Evolutionary conservation across 225 moss, liverwort and hornwort genomes (phyloP).

Genomic region (Bryum argenteum): DNA sequence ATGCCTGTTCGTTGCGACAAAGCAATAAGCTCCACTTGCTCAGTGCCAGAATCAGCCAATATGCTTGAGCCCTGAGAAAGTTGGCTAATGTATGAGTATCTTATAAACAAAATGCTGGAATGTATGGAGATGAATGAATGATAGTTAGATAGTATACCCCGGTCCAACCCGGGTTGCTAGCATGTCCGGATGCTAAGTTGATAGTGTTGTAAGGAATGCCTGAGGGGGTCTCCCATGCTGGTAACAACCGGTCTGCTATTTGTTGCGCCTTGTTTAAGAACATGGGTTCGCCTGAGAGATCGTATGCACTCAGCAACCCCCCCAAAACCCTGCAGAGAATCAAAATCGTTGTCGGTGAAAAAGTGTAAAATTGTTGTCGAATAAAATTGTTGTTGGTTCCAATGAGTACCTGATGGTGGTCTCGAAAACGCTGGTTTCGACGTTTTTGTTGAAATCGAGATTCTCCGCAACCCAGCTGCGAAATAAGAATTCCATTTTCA

Average conservation of each 20-base stretch:
- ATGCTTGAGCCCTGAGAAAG: slow-evolving; percentile 71
- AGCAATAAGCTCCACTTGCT: slow-evolving; percentile 89
- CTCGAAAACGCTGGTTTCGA: slow-evolving; percentile 93
- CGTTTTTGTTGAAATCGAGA: slow-evolving; percentile 79
- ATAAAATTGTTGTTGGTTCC: not conserved
- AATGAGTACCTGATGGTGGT: slow-evolving; percentile 81
- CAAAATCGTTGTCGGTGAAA: not conserved
- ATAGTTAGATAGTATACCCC: slow-evolving; percentile 61
- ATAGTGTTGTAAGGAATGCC: slow-evolving; percentile 86
- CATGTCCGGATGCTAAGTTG: slow-evolving; percentile 71
- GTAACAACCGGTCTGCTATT: slow-evolving; percentile 85
- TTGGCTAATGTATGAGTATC: slow-evolving; percentile 19
- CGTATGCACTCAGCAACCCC: slow-evolving; percentile 89
- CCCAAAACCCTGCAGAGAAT: slow-evolving; percentile 71
- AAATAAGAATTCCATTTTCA: slow-evolving; percentile 23
- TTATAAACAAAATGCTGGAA: not conserved
- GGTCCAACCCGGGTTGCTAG: slow-evolving; percentile 80
- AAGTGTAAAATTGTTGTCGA: too few relatives aligned
- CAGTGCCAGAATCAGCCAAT: slow-evolving; percentile 89
- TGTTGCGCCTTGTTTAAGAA: slow-evolving; percentile 86
- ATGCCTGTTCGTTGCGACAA: slow-evolving; percentile 88
- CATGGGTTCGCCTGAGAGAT: slow-evolving; percentile 77
- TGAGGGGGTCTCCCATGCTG: slow-evolving; percentile 83
- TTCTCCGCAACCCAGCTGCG: slow-evolving; percentile 84
- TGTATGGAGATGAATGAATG: slow-evolving; percentile 12